Conservation (phyloP, 495 filamentous ascomycete species). For the Hypoxylon intermedium region DNA sequence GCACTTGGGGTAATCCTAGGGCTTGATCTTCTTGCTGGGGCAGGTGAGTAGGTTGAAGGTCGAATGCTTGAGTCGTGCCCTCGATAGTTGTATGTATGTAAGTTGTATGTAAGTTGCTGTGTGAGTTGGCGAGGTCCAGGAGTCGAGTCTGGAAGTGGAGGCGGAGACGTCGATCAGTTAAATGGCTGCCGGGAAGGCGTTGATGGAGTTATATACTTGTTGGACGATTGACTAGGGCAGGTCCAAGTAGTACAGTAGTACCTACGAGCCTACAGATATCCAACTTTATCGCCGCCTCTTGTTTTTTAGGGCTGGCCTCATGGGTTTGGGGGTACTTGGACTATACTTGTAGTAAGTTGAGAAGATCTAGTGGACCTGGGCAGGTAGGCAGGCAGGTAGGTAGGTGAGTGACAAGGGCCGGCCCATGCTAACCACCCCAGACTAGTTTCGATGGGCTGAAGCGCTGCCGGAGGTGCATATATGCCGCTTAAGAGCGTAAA, state of each 20-base stretch:
- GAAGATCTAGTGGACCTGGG: background rate
- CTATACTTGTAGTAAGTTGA: constrained; percentile 27
- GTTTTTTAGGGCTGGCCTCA: constrained; percentile 9
- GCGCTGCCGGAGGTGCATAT: constrained; percentile 30
- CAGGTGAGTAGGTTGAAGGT: too few species aligned
- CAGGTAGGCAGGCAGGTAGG: constrained; percentile 1
- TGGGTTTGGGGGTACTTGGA: constrained; percentile 9
- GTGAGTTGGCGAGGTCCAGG: too few species aligned
- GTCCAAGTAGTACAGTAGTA: too few species aligned
- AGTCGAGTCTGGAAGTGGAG: constrained; percentile 34
- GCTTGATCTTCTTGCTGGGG: too few species aligned
- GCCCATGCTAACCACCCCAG: constrained; percentile 19
- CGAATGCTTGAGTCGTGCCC: too few species aligned
- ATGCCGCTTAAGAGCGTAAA: constrained; percentile 16
- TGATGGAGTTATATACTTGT: constrained; percentile 42
- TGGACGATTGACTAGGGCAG: constrained; percentile 29
- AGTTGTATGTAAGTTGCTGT: too few species aligned
- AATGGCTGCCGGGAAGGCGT: constrained; percentile 41
- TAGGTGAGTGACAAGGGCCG: constrained; percentile 25
- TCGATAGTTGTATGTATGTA: too few species aligned
- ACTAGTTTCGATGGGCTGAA: constrained; percentile 33
- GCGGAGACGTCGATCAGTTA: constrained; percentile 42
- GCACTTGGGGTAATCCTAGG: too few species aligned
- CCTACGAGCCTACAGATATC: too few species aligned
- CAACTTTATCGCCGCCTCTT: background rate